Conservation (phyloP, 2,329 filamentous ascomycete genomes). For the Tolypocladium endophyticum region DNA sequence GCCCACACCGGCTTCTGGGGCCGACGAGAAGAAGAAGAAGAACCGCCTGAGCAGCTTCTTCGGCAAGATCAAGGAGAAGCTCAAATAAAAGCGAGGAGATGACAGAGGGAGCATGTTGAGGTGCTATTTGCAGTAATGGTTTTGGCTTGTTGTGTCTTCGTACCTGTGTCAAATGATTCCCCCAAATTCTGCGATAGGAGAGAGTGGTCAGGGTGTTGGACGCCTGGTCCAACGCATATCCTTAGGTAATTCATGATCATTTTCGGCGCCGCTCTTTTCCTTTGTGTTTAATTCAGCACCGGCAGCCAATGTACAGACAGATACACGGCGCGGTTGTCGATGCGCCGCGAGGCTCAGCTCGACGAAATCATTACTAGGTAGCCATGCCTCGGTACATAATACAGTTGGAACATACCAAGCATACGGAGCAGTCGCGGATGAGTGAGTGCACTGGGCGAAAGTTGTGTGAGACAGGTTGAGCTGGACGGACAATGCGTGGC, state of each 20-base stretch:
- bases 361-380: slow-evolving; percentile 1
- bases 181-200: slow-evolving; percentile 20
- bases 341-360: slow-evolving; percentile 1
- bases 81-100: slow-evolving; percentile 13
- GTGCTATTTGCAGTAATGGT: slow-evolving; percentile 14
- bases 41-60: slow-evolving; percentile 53
- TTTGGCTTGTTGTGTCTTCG: slow-evolving; percentile 24
- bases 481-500: no score
- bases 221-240: slow-evolving; percentile 21
- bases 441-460: neutral
- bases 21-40: slow-evolving; percentile 56
- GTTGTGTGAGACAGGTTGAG: no score
- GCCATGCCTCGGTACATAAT: neutral
- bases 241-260: slow-evolving; percentile 22
- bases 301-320: slow-evolving; percentile 9
- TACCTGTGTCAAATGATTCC: slow-evolving; percentile 28
- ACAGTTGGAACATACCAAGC: neutral
- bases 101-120: slow-evolving; percentile 4
- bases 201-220: slow-evolving; percentile 17
- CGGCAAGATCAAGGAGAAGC: slow-evolving; percentile 41
- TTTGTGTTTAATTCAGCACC: slow-evolving; percentile 5
- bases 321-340: slow-evolving; percentile 4
- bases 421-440: no score
- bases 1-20: slow-evolving; percentile 14
- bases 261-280: slow-evolving; percentile 3